Evolutionary conservation across 1,139 yeast genomes (phyloP).

Genomic region (Hyphopichia burtonii): DNA sequence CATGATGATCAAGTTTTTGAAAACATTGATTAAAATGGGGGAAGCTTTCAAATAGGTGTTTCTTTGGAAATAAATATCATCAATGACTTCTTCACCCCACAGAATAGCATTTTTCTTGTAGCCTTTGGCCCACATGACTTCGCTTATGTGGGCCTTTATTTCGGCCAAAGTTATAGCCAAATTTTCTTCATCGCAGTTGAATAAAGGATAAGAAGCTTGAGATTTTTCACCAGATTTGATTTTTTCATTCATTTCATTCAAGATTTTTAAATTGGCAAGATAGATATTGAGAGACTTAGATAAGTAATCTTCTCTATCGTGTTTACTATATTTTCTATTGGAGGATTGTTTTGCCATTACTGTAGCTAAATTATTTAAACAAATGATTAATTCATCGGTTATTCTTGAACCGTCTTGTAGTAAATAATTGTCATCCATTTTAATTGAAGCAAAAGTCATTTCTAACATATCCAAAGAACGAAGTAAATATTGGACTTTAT

Average conservation of each 20-base stretch:
- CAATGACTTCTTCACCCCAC: conserved; percentile 60
- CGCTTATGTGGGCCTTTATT: conserved; percentile 60
- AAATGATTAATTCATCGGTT: conserved; percentile 38
- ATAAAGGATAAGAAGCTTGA: conserved; percentile 37
- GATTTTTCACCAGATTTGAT: conserved; percentile 17
- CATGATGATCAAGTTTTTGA: conserved; percentile 33
- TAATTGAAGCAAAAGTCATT: conserved; percentile 26
- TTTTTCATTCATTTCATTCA: conserved; percentile 20
- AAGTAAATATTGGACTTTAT: conserved; percentile 35
- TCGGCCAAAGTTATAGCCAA: conserved; percentile 30
- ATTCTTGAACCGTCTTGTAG: conserved; percentile 27
- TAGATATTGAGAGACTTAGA: conserved; percentile 35
- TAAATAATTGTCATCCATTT: conserved; percentile 25
- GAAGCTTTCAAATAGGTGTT: conserved; percentile 27
- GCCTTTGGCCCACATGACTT: conserved; percentile 63
- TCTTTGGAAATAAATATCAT: conserved; percentile 34
- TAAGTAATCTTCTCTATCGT: conserved; percentile 16
- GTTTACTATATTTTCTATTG: conserved; percentile 5
- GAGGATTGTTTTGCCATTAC: conserved; percentile 22
- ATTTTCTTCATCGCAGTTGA: conserved; percentile 35
- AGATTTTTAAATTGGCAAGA: conserved; percentile 32
- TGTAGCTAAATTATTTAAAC: conserved; percentile 38
- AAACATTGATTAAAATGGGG: conserved; percentile 30
- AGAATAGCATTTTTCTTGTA: conserved; percentile 52
- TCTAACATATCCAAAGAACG: conserved; percentile 43